These are phyloP conservation scores for Geotrichum citri-aurantii DNA, from an alignment of 1,139 yeast species.

Conservation along the genomic window DNA sequence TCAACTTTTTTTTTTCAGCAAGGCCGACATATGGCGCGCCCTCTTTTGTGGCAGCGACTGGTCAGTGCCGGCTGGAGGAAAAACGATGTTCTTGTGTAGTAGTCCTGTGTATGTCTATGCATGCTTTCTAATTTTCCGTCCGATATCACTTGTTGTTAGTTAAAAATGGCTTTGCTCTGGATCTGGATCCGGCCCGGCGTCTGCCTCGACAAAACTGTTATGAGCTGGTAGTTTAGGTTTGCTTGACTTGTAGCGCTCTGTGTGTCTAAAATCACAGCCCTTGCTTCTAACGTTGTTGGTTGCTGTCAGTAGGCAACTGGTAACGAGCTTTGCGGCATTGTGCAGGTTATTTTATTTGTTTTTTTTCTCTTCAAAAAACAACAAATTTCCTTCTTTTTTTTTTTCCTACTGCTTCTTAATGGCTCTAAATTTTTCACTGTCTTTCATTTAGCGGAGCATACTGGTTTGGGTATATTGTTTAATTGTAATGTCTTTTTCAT, in stretches of 20 bases:
- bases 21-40: constrained; percentile 28
- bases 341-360: neutral
- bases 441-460: neutral
- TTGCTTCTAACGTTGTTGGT: neutral
- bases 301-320: neutral
- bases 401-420: neutral
- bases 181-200: neutral
- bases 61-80: constrained; percentile 20
- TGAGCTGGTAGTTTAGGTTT: neutral
- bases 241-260: neutral
- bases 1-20: constrained; percentile 3
- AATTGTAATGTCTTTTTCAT: too few species aligned
- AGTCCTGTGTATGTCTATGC: neutral
- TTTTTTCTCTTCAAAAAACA: too few species aligned
- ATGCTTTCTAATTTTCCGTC: neutral
- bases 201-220: neutral
- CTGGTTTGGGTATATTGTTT: neutral
- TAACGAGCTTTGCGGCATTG: neutral
- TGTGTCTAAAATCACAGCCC: neutral
- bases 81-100: neutral
- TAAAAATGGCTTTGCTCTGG: neutral
- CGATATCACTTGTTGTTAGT: neutral
- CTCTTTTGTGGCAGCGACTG: constrained; percentile 25
- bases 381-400: too few species aligned
- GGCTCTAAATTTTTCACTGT: neutral